These are phyloP conservation scores for Saprolegnia parasitica DNA, from an alignment of 352 stramenopile genomes.

Conservation along the genomic window DNA sequence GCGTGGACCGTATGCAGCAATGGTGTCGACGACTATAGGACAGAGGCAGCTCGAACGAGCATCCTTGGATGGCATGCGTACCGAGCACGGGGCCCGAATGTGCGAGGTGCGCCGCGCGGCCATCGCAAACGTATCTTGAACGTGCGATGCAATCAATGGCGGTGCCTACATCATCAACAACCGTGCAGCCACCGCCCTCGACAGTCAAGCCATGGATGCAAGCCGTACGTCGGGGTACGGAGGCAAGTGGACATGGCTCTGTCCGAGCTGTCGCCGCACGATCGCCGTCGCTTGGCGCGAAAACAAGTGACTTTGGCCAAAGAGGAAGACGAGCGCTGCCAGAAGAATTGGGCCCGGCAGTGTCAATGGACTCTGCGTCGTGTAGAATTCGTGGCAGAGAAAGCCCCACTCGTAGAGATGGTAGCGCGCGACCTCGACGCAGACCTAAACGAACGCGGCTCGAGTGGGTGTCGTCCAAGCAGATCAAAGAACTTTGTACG, in stretches of 20 bases:
- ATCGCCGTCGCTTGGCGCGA: conserved; percentile 13
- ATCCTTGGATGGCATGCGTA: not conserved
- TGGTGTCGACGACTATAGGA: not conserved
- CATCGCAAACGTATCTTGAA: not conserved
- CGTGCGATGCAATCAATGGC: not conserved
- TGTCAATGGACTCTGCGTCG: not conserved
- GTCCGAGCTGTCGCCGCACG: not conserved
- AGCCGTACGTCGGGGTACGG: conserved; percentile 10
- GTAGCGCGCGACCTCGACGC: conserved; percentile 44
- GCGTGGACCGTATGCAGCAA: not conserved
- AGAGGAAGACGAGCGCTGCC: conserved; percentile 3
- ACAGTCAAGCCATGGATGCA: not conserved
- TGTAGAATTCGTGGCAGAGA: conserved; percentile 44
- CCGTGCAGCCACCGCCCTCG: not conserved
- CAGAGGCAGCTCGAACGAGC: no score
- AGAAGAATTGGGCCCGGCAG: conserved; percentile 9
- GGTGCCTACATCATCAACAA: conserved; percentile 4
- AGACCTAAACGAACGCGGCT: conserved; percentile 31
- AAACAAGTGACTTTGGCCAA: conserved; percentile 15
- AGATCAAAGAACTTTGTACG: conserved; percentile 1
- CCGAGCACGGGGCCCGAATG: no score
- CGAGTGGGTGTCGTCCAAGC: no score
- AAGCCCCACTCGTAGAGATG: conserved; percentile 73
- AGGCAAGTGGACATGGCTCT: not conserved
- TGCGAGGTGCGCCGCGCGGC: not conserved